Evolutionary conservation across 352 stramenopile species (phyloP).

Genomic region (Blastocystis sp.): DNA sequence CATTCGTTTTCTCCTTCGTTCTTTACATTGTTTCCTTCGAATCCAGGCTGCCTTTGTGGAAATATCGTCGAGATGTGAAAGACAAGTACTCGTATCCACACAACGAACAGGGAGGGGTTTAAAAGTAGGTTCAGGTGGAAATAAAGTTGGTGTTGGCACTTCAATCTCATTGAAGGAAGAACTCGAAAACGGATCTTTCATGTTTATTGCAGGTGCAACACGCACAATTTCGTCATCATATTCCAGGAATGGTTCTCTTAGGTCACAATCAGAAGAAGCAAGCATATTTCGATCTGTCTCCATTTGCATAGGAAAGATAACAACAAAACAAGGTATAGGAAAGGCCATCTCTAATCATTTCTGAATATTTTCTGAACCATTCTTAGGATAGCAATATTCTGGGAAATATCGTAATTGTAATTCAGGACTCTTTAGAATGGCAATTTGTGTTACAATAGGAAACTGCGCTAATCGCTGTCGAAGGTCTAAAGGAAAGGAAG

Average conservation of each 20-base stretch:
- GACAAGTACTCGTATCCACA: not conserved
- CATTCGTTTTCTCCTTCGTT: not conserved
- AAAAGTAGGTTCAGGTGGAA: not conserved
- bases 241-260: not conserved
- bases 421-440: constrained; percentile 15
- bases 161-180: too few relatives aligned
- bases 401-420: constrained; percentile 3
- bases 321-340: too few relatives aligned
- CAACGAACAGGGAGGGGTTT: not conserved
- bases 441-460: constrained; percentile 48
- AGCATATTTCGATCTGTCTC: too few relatives aligned
- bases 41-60: not conserved
- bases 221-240: not conserved
- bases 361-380: too few relatives aligned
- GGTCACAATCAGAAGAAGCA: too few relatives aligned
- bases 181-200: too few relatives aligned
- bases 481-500: not conserved
- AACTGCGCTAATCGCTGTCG: not conserved
- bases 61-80: not conserved
- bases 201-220: not conserved
- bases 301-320: too few relatives aligned
- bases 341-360: too few relatives aligned
- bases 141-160: not conserved
- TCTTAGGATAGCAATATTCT: not conserved
- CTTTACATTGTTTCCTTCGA: not conserved